phyloP scores from a whole-genome alignment of 2,329 filamentous ascomycete genomes.

The Alternaria angustiovoidea region DNA sequence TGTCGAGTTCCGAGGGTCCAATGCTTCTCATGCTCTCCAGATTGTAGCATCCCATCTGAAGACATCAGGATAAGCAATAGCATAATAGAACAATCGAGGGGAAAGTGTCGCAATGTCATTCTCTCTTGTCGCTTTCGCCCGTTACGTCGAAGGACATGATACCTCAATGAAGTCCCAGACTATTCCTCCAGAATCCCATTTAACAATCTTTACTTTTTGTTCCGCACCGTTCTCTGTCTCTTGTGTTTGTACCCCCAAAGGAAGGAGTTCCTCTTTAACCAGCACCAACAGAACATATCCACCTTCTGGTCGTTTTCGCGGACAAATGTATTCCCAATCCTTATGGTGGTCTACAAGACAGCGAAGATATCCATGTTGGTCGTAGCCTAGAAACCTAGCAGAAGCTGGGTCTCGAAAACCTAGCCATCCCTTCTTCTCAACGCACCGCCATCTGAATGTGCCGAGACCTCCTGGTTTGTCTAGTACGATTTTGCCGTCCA shows the following conservation, averaged over 20 bases:
- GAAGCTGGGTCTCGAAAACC: conserved; percentile 51
- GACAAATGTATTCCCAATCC: conserved; percentile 9
- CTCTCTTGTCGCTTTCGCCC: neutral
- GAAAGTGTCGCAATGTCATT: neutral
- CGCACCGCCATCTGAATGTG: conserved; percentile 50
- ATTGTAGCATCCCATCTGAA: neutral
- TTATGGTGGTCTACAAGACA: conserved; percentile 4
- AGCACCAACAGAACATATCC: conserved; percentile 10
- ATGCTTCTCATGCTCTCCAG: neutral
- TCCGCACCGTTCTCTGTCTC: conserved; percentile 8
- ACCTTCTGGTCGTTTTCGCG: conserved; percentile 14
- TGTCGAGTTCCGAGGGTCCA: neutral
- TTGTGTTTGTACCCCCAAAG: conserved; percentile 5
- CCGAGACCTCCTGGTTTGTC: conserved; percentile 31
- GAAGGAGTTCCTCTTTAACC: conserved; percentile 2
- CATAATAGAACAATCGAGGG: neutral
- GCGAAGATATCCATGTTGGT: conserved; percentile 1
- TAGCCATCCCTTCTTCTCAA: conserved; percentile 51
- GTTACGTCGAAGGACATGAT: neutral
- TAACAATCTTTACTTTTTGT: conserved; percentile 7
- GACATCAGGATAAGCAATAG: neutral
- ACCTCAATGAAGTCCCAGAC: conserved; percentile 19
- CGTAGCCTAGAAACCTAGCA: conserved; percentile 13
- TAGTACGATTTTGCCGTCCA: conserved; percentile 42
- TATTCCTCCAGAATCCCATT: conserved; percentile 6